phyloP scores from a whole-genome alignment of 164 flowering plant genomes.

The Cinnamomum micranthum region DNA sequence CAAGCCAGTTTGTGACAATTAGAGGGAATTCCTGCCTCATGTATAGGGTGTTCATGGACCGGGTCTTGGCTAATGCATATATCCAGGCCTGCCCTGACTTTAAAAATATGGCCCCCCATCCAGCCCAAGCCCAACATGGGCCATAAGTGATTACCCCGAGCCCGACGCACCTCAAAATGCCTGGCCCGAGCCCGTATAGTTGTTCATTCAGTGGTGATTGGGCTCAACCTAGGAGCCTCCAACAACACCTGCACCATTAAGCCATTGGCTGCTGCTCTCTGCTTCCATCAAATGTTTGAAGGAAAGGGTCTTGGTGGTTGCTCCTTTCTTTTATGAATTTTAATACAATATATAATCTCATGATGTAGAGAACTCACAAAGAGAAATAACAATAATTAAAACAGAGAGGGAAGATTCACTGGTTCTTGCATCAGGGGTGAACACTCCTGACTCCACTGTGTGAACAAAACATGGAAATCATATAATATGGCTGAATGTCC shows the following conservation, averaged over 20 bases:
- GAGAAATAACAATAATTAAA: no score
- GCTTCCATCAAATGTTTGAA: slow-evolving; percentile 26
- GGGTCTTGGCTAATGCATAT: no score
- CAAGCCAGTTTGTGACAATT: no score
- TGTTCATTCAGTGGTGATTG: slow-evolving; percentile 22
- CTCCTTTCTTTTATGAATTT: slow-evolving; percentile 3
- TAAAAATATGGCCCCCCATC: not conserved
- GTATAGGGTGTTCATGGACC: no score
- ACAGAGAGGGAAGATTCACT: no score
- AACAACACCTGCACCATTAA: slow-evolving; percentile 16
- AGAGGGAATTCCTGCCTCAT: no score
- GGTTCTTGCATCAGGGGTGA: no score
- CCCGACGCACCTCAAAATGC: not conserved
- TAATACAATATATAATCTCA: no score
- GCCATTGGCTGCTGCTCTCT: slow-evolving; percentile 22
- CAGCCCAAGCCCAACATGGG: not conserved
- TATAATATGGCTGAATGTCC: no score
- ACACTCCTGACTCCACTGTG: no score
- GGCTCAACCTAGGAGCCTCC: slow-evolving; percentile 18
- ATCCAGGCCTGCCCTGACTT: not conserved
- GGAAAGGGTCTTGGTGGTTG: slow-evolving; percentile 26
- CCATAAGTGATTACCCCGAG: not conserved
- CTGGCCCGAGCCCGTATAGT: slow-evolving; percentile 1
- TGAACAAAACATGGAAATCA: no score
- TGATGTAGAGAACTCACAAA: no score